Evolutionary conservation across 768 basidiomycete species (phyloP), one percentile per base, ranked within the genome.

Genomic region (Grammothele lineata): DNA sequence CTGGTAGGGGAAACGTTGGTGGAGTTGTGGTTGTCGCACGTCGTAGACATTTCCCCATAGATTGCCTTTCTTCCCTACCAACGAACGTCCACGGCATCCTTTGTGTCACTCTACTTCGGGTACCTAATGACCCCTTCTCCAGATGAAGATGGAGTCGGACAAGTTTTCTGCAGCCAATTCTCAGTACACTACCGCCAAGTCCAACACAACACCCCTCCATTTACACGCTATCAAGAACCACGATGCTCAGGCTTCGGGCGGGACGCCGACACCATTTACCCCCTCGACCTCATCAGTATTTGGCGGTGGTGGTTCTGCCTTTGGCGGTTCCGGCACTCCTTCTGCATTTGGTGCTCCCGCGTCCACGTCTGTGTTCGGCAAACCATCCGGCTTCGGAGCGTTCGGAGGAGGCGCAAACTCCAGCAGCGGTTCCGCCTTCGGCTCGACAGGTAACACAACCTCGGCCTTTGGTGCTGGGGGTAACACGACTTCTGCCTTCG

Each of bases 71-170:
- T n/a, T n/a, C n/a, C n/a, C n/a, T n/a, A n/a, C n/a, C n/a, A n/a
- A n/a, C n/a, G n/a, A n/a, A n/a, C n/a, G n/a, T n/a, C n/a, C n/a
- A n/a, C n/a, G n/a, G n/a, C n/a, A n/a, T n/a, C n/a, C n/a, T n/a
- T n/a, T n/a, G n/a, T n/a, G n/a, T n/a, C n/a, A n/a, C n/a, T n/a
- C n/a, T n/a, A n/a, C n/a, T n/a, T n/a, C n/a, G n/a, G n/a, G n/a
- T n/a, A n/a, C n/a, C 27, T 30, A 30, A 30, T 30, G 27, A 7
- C 7, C 27, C 27, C 45, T 27, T 33, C 43, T 37, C 2, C 40
- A 80, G 77, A 54, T 69, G 55, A 74, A 76, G 54, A 86, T 82
- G 49, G 87, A 90, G 65, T 61, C 70, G 5, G 71, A 72, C 24
- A 73, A 74, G 54, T 82, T 77, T 25, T 53, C 72, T 6, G 67